These are phyloP conservation scores for Volvox africanus DNA, from an alignment of 139 green algal species.

Conservation along the genomic window DNA sequence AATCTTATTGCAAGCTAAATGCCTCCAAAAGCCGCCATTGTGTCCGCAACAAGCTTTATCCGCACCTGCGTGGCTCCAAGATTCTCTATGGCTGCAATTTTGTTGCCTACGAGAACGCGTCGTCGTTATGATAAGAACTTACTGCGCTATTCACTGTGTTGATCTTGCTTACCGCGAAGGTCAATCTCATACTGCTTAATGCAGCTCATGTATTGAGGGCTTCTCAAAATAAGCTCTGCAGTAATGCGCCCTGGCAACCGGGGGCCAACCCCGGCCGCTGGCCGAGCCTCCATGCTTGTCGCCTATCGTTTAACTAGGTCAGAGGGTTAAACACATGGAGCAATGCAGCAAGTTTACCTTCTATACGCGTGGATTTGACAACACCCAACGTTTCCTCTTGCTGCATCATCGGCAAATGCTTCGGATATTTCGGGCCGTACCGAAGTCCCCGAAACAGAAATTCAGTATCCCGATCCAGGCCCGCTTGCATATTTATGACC, in stretches of 20 bases:
- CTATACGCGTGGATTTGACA: too few species aligned
- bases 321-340: not conserved
- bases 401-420: too few species aligned
- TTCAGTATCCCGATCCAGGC: too few species aligned
- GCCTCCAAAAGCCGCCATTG: constrained; percentile 12
- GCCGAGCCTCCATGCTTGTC: constrained; percentile 28
- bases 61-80: constrained; percentile 91
- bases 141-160: not conserved
- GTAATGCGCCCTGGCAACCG: constrained; percentile 85
- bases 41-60: not conserved
- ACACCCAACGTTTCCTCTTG: too few species aligned
- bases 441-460: too few species aligned
- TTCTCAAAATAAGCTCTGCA: constrained; percentile 88
- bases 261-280: constrained; percentile 53
- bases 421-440: too few species aligned
- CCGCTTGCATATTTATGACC: too few species aligned
- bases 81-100: constrained; percentile 94
- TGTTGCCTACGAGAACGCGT: constrained; percentile 73
- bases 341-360: too few species aligned
- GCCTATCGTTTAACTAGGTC: not conserved
- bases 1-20: not conserved
- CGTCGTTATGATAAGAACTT: not conserved
- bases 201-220: constrained; percentile 92
- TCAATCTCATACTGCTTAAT: constrained; percentile 92
- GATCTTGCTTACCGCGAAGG: constrained; percentile 72